Percentiles rank a stretch among this genome's conserved stretches.
Evolutionary conservation across 441 rosid genomes (phyloP).

Genomic region (Adansonia gregorii): DNA sequence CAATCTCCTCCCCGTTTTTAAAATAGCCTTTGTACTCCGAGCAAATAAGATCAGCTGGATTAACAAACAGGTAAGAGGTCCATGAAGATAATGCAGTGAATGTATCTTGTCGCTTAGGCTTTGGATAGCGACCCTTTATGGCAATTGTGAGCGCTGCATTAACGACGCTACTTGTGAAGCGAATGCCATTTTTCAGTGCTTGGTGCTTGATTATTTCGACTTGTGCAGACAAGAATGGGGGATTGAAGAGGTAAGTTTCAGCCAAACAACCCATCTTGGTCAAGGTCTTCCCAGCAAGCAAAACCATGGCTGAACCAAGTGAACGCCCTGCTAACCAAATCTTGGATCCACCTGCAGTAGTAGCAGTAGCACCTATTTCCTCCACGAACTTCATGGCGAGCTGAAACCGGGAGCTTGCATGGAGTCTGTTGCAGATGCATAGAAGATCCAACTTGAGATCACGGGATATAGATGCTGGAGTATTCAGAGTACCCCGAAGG

Average conservation of each 20-base stretch:
- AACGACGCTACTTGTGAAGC: constrained; percentile 38
- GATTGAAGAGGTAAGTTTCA: constrained; percentile 51
- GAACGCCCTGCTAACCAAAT: constrained; percentile 59
- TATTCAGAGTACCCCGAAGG: constrained; percentile 49
- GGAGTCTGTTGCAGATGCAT: constrained; percentile 39
- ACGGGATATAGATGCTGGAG: constrained; percentile 36
- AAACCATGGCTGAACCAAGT: constrained; percentile 53
- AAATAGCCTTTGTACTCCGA: constrained; percentile 51
- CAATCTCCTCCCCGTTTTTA: constrained; percentile 43
- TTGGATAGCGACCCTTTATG: constrained; percentile 35
- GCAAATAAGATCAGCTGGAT: constrained; percentile 46
- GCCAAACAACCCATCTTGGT: constrained; percentile 38
- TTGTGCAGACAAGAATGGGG: constrained; percentile 50
- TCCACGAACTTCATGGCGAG: constrained; percentile 40
- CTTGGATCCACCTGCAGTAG: constrained; percentile 21
- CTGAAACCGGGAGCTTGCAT: constrained; percentile 44
- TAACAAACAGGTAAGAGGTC: constrained; percentile 45
- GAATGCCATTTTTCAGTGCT: constrained; percentile 42
- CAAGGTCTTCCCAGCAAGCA: constrained; percentile 52
- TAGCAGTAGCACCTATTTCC: constrained; percentile 25
- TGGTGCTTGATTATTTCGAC: constrained; percentile 39
- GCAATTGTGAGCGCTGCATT: constrained; percentile 44
- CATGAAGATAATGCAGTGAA: constrained; percentile 43
- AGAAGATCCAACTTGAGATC: constrained; percentile 44
- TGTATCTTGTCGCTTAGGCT: constrained; percentile 28